Percentiles rank a stretch among this genome's conserved stretches.
phyloP scores from a whole-genome alignment of 441 rosid species.

The Eugenia klotzschiana region DNA sequence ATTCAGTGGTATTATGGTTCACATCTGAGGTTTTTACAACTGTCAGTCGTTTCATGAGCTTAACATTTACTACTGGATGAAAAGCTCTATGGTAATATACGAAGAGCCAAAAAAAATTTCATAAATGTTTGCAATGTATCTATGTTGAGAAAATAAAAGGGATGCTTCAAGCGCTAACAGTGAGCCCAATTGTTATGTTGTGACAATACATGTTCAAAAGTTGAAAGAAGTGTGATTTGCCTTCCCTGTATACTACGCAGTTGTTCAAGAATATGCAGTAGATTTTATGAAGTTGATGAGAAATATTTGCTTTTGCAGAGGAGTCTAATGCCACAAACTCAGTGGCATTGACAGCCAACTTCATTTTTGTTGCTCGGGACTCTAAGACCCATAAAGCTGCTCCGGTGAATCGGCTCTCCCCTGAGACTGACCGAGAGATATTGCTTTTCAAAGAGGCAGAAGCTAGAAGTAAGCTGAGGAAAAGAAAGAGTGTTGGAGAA shows the following conservation, averaged over 20 bases:
- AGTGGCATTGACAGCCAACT: conserved; percentile 56
- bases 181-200: neutral
- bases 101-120: neutral
- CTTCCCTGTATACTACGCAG: neutral
- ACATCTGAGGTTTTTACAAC: neutral
- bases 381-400: conserved; percentile 65
- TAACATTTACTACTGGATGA: neutral
- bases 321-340: conserved; percentile 28
- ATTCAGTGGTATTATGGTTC: neutral
- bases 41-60: neutral
- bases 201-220: neutral
- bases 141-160: neutral
- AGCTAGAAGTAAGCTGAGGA: conserved; percentile 48
- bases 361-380: conserved; percentile 79
- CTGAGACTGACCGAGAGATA: conserved; percentile 49
- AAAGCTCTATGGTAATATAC: neutral
- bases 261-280: neutral
- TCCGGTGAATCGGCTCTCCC: conserved; percentile 49
- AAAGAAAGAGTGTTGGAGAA: conserved; percentile 38
- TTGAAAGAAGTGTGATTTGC: neutral
- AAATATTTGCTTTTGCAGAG: conserved; percentile 23
- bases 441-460: conserved; percentile 60
- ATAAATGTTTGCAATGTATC: neutral
- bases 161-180: neutral
- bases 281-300: neutral